A percentile compares a stretch with the other conserved stretches of the same genome.
These are phyloP conservation scores for Grosmannia penicillata DNA, from an alignment of 2,329 filamentous ascomycete species.

Conservation along the genomic window DNA sequence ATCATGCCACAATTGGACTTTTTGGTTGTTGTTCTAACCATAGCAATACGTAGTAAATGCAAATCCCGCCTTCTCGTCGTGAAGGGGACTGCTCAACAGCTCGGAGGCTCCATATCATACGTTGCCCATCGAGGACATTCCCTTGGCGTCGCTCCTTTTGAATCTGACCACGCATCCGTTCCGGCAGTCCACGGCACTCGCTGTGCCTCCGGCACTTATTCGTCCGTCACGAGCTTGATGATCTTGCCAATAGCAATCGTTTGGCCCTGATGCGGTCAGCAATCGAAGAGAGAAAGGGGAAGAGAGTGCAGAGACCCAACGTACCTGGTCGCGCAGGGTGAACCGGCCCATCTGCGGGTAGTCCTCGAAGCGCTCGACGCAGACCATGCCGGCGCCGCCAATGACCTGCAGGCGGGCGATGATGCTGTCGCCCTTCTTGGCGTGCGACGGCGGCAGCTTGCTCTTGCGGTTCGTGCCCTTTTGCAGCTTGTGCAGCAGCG, in stretches of 20 bases:
- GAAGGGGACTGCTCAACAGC: too few relatives aligned
- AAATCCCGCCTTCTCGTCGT: too few relatives aligned
- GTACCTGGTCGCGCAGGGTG: constrained; percentile 74
- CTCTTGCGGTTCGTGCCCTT: constrained; percentile 89
- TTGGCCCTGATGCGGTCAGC: constrained; percentile 56
- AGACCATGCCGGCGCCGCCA: constrained; percentile 72
- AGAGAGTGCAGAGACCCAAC: constrained; percentile 11
- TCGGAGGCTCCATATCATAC: too few relatives aligned
- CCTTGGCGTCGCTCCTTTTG: too few relatives aligned
- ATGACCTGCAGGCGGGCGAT: constrained; percentile 85
- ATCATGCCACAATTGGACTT: too few relatives aligned
- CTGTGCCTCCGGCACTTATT: too few relatives aligned
- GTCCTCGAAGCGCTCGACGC: constrained; percentile 88
- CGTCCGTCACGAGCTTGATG: constrained; percentile 56
- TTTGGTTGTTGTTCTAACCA: too few relatives aligned
- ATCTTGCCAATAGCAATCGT: constrained; percentile 99
- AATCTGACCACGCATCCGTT: too few relatives aligned
- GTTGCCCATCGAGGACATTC: too few relatives aligned
- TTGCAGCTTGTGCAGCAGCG: constrained; percentile 83
- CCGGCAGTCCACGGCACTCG: too few relatives aligned
- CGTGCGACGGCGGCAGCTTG: constrained; percentile 85
- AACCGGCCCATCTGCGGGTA: constrained; percentile 90
- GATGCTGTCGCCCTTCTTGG: constrained; percentile 66
- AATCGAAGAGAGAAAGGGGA: background rate
- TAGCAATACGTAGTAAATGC: too few relatives aligned